Base-by-base conservation (phyloP, 495 filamentous ascomycete genomes). In the Podospora pseudocomata region DNA sequence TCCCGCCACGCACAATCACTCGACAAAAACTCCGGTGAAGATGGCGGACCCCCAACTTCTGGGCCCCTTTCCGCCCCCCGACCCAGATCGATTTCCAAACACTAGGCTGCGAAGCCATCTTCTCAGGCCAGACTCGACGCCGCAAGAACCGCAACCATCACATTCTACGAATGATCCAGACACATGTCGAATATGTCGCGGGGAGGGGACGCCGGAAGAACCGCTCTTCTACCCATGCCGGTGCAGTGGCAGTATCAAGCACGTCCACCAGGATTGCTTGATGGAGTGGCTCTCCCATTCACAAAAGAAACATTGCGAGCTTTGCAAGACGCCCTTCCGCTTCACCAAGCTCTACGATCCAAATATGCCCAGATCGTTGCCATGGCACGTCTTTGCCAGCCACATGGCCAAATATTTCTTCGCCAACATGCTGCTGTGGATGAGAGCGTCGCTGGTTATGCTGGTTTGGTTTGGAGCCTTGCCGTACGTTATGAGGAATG, bases 271-370 rank as follows among this genome's bases (percentile, higher is more conserved):
- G 77, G 90, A 93, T 71, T 99, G 95, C 76, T 81, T 99, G 76
- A 96, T 98, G 86, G 93, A 97, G 81, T 99, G 95, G 95, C 82
- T 99, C 20, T 91, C 92, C 27, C 95, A 99, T 76, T 97, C 93
- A 1, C 94, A 97, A 77, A 98, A 97, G 86, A 97, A 97, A 78
- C 90, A 98, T 84, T 99, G 95, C 82, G 95, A 99, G 83, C 88
- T 99, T 18, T 99, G 95, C 87, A 98, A 98, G 78, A 99, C 96
- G 23, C 88, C 92, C 1, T 99, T 97, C 77, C 90, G 91, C 53
- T 99, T 99, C 79, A 99, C 95, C 26, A 98, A 99, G 75, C 86
- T 99, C 9, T 99, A 99, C 82, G 86, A 92, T 68, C 92, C 92
- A 9, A 83, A 93, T 69, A 99, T 98, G 96, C 95, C 95, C 3